Evolutionary conservation across 257 asterid species (phyloP).

Genomic region (Cordia subcordata): DNA sequence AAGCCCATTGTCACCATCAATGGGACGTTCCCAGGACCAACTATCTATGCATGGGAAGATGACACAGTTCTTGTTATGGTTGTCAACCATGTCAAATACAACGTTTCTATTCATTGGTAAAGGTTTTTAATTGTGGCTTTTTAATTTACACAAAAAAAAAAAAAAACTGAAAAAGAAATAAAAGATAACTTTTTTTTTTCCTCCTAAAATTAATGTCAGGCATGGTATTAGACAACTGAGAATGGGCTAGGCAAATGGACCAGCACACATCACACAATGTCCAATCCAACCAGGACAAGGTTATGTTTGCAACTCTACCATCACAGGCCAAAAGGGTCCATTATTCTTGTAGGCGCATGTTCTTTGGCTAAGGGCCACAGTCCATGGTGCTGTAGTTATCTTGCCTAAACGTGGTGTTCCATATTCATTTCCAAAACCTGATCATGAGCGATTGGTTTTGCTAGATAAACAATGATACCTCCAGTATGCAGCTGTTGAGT

Average conservation of each 20-base stretch:
- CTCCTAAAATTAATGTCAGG: conserved; percentile 27
- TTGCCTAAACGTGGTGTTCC: conserved; percentile 58
- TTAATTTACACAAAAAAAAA: background rate
- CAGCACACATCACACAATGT: conserved; percentile 69
- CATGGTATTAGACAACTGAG: conserved; percentile 64
- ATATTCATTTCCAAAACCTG: conserved; percentile 64
- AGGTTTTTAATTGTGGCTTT: background rate
- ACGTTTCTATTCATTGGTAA: conserved; percentile 69
- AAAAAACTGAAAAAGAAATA: background rate
- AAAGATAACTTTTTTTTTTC: background rate
- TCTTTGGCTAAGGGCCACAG: conserved; percentile 61
- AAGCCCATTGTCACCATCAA: conserved; percentile 61
- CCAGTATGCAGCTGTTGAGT: background rate
- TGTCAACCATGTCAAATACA: conserved; percentile 57
- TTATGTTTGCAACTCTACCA: conserved; percentile 56
- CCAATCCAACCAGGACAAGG: conserved; percentile 64
- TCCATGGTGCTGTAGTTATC: conserved; percentile 64
- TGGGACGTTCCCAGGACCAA: conserved; percentile 71
- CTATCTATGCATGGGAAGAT: conserved; percentile 71
- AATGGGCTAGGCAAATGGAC: conserved; percentile 79
- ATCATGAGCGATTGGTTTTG: conserved; percentile 47
- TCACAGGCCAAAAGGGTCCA: conserved; percentile 90
- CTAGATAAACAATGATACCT: conserved; percentile 26
- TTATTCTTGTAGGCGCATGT: conserved; percentile 79
- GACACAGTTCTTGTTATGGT: conserved; percentile 54